These are phyloP conservation scores for Penicillium sp. DNA, from an alignment of 2,329 filamentous ascomycete species.

Conservation along the genomic window DNA sequence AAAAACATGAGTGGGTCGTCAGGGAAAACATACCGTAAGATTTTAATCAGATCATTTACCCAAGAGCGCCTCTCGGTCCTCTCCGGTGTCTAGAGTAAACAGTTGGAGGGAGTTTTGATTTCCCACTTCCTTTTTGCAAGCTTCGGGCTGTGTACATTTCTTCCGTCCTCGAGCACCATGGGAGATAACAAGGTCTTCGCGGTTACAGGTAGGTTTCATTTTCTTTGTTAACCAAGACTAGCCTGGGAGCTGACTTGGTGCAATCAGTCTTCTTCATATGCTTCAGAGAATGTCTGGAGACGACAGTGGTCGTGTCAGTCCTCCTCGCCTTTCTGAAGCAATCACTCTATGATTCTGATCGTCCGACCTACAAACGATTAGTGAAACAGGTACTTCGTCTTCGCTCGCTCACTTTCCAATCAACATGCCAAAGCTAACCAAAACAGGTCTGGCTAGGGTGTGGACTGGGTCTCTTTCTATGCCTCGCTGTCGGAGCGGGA, in stretches of 20 bases:
- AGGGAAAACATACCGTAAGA: too few relatives aligned
- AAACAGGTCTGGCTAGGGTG: conserved; percentile 67
- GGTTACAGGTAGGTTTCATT: conserved; percentile 16
- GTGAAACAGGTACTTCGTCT: conserved; percentile 52
- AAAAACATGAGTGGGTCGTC: too few relatives aligned
- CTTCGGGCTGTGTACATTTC: too few relatives aligned
- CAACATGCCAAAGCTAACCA: too few relatives aligned
- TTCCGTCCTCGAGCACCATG: conserved; percentile 3
- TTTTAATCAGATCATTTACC: too few relatives aligned
- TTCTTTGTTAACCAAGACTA: too few relatives aligned
- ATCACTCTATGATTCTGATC: conserved; percentile 67
- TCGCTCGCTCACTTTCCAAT: too few relatives aligned
- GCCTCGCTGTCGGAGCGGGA: conserved; percentile 64
- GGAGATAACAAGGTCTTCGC: conserved; percentile 24
- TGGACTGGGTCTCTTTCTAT: conserved; percentile 62
- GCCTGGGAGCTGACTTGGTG: too few relatives aligned
- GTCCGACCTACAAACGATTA: conserved; percentile 65
- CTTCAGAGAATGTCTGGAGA: conserved; percentile 82
- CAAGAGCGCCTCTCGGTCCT: too few relatives aligned
- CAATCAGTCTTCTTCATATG: conserved; percentile 27
- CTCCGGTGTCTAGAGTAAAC: too few relatives aligned
- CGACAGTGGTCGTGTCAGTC: conserved; percentile 83
- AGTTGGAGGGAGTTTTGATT: too few relatives aligned
- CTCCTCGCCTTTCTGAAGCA: conserved; percentile 83
- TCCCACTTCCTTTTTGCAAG: too few relatives aligned